Evolutionary conservation across 805 yeast genomes (phyloP), one percentile per base, ranked within the genome.

Genomic region (Yarrowia osloensis): DNA sequence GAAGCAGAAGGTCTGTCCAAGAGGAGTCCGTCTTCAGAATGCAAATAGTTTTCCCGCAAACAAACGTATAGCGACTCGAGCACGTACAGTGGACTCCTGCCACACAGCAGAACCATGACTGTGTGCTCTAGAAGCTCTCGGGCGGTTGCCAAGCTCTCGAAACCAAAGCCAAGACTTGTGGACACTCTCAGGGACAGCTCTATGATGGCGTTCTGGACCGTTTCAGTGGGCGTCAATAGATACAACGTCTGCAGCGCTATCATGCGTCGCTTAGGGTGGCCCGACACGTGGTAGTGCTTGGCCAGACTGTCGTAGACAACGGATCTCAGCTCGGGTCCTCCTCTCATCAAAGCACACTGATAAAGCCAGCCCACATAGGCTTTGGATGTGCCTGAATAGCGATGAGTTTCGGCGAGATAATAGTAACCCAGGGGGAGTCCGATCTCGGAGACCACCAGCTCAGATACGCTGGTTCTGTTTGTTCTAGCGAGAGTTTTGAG

Each of bases 51-150:
- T 5, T 17, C 44, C 17, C 11, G 31, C 4, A 54, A n/a, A 39
- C 62, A 54, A 15, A 12, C n/a, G 11, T 37, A 26, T 8, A 54
- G 21, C 8, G 31, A 33, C 26, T 54, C 62, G 1, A 54, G 19
- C 11, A 54, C 21, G 15, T 19, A 37, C 12, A 24, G 12, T 2
- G 46, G 44, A 5, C 35, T 24, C 26, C 46, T 11, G n/a, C 46
- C 62, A 26, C 46, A 37, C 13, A 54, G 15, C 2, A 54, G 4
- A 5, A 35, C 26, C 62, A 37, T 26, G 17, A 54, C 11, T 2
- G 62, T 37, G 44, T 37, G 46, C 15, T 54, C 62, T 26, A 54
- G 24, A 7, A 54, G 33, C 24, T 35, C 62, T n/a, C 62, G 24
- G 22, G 47, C 7, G 31, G 33, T 24, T n/a, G 17, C 6, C 24